A percentile compares a stretch with the other conserved stretches of the same genome.
These are phyloP conservation scores for Leccinellum rugosiceps DNA, from an alignment of 768 basidiomycete genomes.

Conservation along the genomic window DNA sequence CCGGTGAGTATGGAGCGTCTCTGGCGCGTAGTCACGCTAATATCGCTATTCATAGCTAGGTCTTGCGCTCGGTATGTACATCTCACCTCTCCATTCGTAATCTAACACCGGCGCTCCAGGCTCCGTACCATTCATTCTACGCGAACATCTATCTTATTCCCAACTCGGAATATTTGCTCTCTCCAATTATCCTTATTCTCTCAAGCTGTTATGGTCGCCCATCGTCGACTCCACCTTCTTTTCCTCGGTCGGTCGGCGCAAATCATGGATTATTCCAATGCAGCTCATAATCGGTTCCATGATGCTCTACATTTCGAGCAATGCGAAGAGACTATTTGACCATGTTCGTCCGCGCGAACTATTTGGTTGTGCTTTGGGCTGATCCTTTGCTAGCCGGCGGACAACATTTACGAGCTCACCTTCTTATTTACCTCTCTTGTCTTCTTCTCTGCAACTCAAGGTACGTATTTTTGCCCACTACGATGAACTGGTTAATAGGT, in stretches of 20 bases:
- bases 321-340: slow-evolving; percentile 73
- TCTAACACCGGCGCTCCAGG: slow-evolving; percentile 43
- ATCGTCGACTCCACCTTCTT: slow-evolving; percentile 92
- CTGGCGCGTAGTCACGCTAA: slow-evolving; percentile 8
- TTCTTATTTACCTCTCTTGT: slow-evolving; percentile 86
- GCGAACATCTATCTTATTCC: slow-evolving; percentile 94
- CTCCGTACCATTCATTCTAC: slow-evolving; percentile 93
- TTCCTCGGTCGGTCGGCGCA: slow-evolving; percentile 82
- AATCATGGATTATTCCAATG: slow-evolving; percentile 99
- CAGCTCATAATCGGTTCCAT: slow-evolving; percentile 84
- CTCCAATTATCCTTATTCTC: slow-evolving; percentile 91
- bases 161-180: slow-evolving; percentile 94
- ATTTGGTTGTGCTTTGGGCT: slow-evolving; percentile 4
- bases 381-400: slow-evolving; percentile 58
- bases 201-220: slow-evolving; percentile 97
- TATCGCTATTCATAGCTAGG: slow-evolving; percentile 52
- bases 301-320: slow-evolving; percentile 74
- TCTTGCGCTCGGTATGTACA: slow-evolving; percentile 72
- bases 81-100: not conserved
- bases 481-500: slow-evolving; percentile 12
- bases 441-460: slow-evolving; percentile 96
- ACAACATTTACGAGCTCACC: slow-evolving; percentile 77
- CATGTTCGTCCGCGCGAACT: slow-evolving; percentile 46
- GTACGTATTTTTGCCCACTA: slow-evolving; percentile 37
- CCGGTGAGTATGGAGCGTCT: slow-evolving; percentile 56